phyloP scores from a whole-genome alignment of 768 basidiomycete genomes.

The Tulasnella sp. region DNA sequence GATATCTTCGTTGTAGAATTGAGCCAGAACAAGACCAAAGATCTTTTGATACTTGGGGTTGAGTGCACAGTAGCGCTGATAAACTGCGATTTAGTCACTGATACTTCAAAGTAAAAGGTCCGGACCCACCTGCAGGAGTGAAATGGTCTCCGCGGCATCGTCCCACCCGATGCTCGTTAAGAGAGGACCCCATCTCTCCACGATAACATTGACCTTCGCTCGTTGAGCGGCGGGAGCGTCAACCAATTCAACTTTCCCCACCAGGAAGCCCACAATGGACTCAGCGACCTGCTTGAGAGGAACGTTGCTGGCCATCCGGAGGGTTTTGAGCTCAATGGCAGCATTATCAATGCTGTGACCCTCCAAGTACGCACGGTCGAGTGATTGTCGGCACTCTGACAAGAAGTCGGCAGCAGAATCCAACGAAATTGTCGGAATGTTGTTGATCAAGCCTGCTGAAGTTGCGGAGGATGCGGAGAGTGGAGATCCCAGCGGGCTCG shows the following conservation, averaged over 20 bases:
- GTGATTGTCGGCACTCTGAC: slow-evolving; percentile 65
- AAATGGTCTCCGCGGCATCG: slow-evolving; percentile 69
- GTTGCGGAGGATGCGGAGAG: slow-evolving; percentile 18
- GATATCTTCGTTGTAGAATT: slow-evolving; percentile 84
- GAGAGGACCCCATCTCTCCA: slow-evolving; percentile 72
- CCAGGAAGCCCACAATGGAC: slow-evolving; percentile 76
- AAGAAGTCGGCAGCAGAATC: slow-evolving; percentile 49
- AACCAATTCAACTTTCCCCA: slow-evolving; percentile 56
- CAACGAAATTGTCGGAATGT: slow-evolving; percentile 12
- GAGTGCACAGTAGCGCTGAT: slow-evolving; percentile 21
- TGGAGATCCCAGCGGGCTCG: slow-evolving; percentile 22
- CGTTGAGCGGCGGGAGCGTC: slow-evolving; percentile 48
- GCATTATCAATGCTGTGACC: slow-evolving; percentile 88
- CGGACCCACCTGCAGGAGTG: slow-evolving; percentile 56
- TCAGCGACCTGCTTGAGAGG: slow-evolving; percentile 74
- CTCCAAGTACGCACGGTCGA: slow-evolving; percentile 87
- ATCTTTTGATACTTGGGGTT: slow-evolving; percentile 48
- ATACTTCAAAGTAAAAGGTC: background rate
- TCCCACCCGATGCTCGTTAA: slow-evolving; percentile 73
- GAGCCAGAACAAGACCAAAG: slow-evolving; percentile 77
- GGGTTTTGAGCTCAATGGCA: slow-evolving; percentile 85
- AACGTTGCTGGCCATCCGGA: slow-evolving; percentile 95
- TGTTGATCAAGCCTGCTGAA: slow-evolving; percentile 1
- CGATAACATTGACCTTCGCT: slow-evolving; percentile 48
- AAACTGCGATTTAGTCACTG: background rate